A percentile compares a stretch with the other conserved stretches of the same genome.
These are phyloP conservation scores for Cubamyces sp. DNA, from an alignment of 768 basidiomycete species.

Conservation along the genomic window DNA sequence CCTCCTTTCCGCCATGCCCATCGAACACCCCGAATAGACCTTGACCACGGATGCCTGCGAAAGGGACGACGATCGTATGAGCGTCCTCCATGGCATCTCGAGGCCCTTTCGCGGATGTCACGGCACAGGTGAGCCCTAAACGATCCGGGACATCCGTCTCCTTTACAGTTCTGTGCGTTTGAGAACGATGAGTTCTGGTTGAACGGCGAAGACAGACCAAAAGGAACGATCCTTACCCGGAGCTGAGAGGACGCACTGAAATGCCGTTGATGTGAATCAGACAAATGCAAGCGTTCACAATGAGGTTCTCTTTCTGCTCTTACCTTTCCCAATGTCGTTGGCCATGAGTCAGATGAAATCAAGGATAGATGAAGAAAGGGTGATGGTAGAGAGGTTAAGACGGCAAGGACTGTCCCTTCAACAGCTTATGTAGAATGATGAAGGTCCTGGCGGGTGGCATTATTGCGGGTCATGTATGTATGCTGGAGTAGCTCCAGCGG, in stretches of 20 bases:
- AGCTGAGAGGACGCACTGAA: not conserved
- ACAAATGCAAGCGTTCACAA: not conserved
- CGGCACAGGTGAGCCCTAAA: conserved; percentile 47
- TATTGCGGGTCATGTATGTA: too few species aligned
- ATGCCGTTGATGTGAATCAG: not conserved
- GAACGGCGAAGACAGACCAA: not conserved
- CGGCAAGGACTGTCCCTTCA: too few species aligned
- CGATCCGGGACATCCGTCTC: conserved; percentile 25
- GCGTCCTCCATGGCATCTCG: conserved; percentile 97
- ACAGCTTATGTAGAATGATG: too few species aligned
- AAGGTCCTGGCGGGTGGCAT: too few species aligned
- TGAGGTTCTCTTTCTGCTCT: too few species aligned
- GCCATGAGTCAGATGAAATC: too few species aligned
- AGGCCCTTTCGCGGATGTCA: conserved; percentile 85
- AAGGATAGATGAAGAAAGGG: too few species aligned
- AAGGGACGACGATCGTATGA: conserved; percentile 95
- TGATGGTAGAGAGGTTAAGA: too few species aligned
- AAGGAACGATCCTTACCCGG: not conserved
- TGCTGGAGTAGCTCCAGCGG: too few species aligned
- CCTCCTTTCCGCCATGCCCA: conserved; percentile 97
- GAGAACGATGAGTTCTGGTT: not conserved
- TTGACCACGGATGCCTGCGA: conserved; percentile 87
- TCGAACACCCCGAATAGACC: conserved; percentile 99
- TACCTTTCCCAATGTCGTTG: too few species aligned
- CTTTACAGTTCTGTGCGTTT: not conserved